Conservation (phyloP, 306 rosid species). For the Quercus glauca region DNA sequence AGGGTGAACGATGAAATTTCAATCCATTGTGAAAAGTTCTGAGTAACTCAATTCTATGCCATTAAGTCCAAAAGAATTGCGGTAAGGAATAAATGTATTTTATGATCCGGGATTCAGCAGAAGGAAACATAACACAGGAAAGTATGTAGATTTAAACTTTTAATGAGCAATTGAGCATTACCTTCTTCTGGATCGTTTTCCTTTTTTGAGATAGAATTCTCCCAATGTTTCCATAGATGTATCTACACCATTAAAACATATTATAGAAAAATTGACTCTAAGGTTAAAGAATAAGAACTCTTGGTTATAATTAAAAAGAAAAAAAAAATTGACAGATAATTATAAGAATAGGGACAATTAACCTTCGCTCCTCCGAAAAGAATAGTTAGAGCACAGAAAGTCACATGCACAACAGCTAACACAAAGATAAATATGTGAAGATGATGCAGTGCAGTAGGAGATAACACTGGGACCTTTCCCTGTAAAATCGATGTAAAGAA, state of each 20-base stretch:
- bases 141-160: neutral
- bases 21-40: no score
- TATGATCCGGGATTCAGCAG: neutral
- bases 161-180: neutral
- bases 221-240: constrained; percentile 36
- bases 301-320: neutral
- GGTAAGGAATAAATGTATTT: no score
- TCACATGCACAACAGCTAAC: constrained; percentile 35
- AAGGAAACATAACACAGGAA: neutral
- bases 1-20: no score
- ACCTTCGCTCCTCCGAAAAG: constrained; percentile 32
- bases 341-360: neutral
- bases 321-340: neutral
- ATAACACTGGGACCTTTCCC: constrained; percentile 35
- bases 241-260: constrained; percentile 19
- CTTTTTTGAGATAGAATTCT: constrained; percentile 27
- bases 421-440: constrained; percentile 43
- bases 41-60: no score
- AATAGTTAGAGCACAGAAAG: constrained; percentile 35
- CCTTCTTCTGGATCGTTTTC: constrained; percentile 28
- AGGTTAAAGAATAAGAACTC: neutral
- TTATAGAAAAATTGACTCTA: neutral
- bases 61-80: no score
- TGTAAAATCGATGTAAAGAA: neutral
- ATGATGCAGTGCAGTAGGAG: constrained; percentile 35